These are phyloP conservation scores for Flaveria sonorensis DNA, from an alignment of 129 eudicot genomes.

Conservation along the genomic window DNA sequence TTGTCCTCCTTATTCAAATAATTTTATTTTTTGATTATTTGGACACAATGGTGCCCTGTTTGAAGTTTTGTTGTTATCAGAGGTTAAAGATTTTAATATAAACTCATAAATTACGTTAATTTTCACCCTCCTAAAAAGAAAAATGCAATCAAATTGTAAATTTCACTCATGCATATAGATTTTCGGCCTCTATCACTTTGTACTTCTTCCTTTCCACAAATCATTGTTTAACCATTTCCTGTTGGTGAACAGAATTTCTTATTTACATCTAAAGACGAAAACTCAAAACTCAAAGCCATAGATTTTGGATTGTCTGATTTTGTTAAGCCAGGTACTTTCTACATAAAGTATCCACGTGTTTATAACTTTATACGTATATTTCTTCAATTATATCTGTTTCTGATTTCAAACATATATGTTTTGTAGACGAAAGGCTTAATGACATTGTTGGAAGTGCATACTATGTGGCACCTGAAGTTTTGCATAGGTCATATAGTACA, in stretches of 20 bases:
- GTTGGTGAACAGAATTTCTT: constrained; percentile 73
- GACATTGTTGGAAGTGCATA: constrained; percentile 56
- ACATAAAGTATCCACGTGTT: neutral
- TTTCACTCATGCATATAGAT: neutral
- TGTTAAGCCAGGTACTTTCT: constrained; percentile 74
- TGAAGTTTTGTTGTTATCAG: neutral
- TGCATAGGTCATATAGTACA: constrained; percentile 37
- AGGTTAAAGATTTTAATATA: neutral
- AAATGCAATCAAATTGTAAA: neutral
- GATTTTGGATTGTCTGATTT: constrained; percentile 96
- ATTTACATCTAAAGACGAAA: constrained; percentile 74
- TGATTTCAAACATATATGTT: constrained; percentile 20
- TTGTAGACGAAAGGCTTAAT: constrained; percentile 88
- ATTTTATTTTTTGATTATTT: neutral
- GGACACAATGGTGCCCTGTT: neutral
- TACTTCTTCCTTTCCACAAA: neutral
- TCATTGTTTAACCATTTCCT: constrained; percentile 8
- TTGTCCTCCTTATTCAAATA: neutral
- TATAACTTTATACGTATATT: constrained; percentile 7
- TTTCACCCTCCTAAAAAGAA: neutral
- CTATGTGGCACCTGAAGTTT: constrained; percentile 42
- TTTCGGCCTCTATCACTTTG: neutral
- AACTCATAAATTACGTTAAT: neutral
- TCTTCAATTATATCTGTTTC: constrained; percentile 10
- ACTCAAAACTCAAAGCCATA: constrained; percentile 79